phyloP scores from a whole-genome alignment of 2,329 filamentous ascomycete genomes.

The Cucurbitaria berberidis region DNA sequence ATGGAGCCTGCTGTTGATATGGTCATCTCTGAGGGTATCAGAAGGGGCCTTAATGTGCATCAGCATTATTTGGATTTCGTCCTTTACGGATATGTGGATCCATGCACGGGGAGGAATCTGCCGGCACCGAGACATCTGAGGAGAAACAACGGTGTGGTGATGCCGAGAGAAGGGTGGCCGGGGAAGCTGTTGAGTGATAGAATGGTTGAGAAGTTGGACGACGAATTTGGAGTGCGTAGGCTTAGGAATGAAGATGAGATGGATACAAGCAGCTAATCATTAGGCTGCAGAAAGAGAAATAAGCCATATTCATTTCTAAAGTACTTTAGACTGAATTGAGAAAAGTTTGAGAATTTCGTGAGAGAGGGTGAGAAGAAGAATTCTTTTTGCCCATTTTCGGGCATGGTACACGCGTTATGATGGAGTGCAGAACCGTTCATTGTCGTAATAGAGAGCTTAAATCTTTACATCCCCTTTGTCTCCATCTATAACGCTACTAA shows the following conservation, averaged over 20 bases:
- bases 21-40: slow-evolving; percentile 59
- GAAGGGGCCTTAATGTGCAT: slow-evolving; percentile 62
- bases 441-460: too few species aligned
- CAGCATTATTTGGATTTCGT: slow-evolving; percentile 63
- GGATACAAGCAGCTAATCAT: neutral
- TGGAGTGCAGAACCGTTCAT: too few species aligned
- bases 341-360: too few species aligned
- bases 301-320: too few species aligned
- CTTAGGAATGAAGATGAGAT: neutral
- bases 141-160: slow-evolving; percentile 54
- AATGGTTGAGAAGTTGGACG: slow-evolving; percentile 6
- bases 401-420: too few species aligned
- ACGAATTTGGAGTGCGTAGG: neutral
- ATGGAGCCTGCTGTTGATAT: slow-evolving; percentile 48
- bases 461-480: too few species aligned
- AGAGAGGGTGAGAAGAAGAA: too few species aligned
- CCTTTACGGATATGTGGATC: slow-evolving; percentile 67
- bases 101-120: slow-evolving; percentile 57
- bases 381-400: too few species aligned
- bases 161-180: slow-evolving; percentile 9
- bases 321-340: too few species aligned
- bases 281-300: too few species aligned
- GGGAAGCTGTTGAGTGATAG: neutral
- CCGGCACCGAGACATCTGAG: slow-evolving; percentile 57
- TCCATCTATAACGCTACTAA: too few species aligned